Evolutionary conservation across 352 stramenopile genomes (phyloP).

Genomic region (Phytophthora meadii): DNA sequence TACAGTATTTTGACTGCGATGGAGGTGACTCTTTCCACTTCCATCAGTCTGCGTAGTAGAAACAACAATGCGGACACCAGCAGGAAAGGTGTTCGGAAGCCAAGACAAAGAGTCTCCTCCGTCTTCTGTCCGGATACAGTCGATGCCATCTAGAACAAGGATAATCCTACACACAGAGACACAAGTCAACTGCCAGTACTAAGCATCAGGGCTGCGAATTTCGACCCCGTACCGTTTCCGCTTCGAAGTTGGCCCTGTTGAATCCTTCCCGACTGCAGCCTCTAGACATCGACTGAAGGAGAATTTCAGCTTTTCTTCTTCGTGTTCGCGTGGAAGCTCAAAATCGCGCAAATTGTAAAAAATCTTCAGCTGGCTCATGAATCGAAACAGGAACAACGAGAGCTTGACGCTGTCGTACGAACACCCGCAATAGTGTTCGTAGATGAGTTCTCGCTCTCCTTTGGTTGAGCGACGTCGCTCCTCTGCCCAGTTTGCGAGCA

Average conservation of each 20-base stretch:
- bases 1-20: slow-evolving; percentile 45
- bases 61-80: slow-evolving; percentile 76
- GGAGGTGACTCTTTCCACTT: slow-evolving; percentile 39
- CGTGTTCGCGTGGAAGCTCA: slow-evolving; percentile 77
- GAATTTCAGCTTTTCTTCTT: slow-evolving; percentile 90
- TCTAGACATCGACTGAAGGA: slow-evolving; percentile 82
- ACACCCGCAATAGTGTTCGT: slow-evolving; percentile 82
- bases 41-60: slow-evolving; percentile 56
- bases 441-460: slow-evolving; percentile 68
- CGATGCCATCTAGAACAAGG: slow-evolving; percentile 81
- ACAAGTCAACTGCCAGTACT: slow-evolving; percentile 2
- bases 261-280: slow-evolving; percentile 56
- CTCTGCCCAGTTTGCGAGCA: slow-evolving; percentile 78
- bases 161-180: slow-evolving; percentile 58
- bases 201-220: not conserved
- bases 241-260: slow-evolving; percentile 28
- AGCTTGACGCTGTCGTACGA: slow-evolving; percentile 88
- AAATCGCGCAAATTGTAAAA: slow-evolving; percentile 81
- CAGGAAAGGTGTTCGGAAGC: slow-evolving; percentile 75
- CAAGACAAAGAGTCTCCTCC: slow-evolving; percentile 87
- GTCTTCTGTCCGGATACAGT: slow-evolving; percentile 82
- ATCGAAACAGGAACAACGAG: slow-evolving; percentile 81
- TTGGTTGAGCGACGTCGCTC: slow-evolving; percentile 43
- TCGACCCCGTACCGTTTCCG: slow-evolving; percentile 32
- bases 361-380: slow-evolving; percentile 83